These are phyloP conservation scores for Ogataea chonburiensis DNA, from an alignment of 805 yeast genomes.

Conservation along the genomic window DNA sequence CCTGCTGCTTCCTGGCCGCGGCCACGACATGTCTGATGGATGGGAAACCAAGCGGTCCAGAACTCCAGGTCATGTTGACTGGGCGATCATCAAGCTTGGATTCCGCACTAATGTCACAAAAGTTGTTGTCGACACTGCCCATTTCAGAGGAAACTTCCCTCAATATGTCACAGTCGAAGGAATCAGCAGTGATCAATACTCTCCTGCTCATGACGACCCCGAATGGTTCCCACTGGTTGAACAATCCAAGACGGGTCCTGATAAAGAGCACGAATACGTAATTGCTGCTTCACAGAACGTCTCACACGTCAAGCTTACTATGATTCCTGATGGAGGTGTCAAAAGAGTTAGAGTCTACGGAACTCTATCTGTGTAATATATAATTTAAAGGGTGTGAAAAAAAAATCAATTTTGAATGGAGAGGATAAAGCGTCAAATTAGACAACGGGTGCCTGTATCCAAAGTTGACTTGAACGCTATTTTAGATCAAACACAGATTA, in stretches of 20 bases:
- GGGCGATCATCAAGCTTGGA: constrained; percentile 86
- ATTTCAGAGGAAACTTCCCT: constrained; percentile 93
- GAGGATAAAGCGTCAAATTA: constrained; percentile 18
- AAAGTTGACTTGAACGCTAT: constrained; percentile 11
- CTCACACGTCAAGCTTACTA: constrained; percentile 74
- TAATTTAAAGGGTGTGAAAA: no score
- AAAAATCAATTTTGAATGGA: constrained; percentile 3
- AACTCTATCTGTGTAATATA: constrained; percentile 24
- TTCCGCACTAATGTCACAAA: constrained; percentile 54
- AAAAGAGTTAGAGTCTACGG: constrained; percentile 88
- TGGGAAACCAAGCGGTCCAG: constrained; percentile 97
- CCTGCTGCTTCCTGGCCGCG: constrained; percentile 88
- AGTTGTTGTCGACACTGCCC: constrained; percentile 85
- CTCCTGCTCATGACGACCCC: constrained; percentile 41
- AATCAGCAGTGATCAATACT: constrained; percentile 35
- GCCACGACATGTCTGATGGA: constrained; percentile 95
- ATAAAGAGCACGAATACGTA: constrained; percentile 66
- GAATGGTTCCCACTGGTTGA: constrained; percentile 67
- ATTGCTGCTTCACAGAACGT: constrained; percentile 34
- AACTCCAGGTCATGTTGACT: constrained; percentile 79
- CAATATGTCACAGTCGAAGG: constrained; percentile 75
- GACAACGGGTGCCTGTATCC: constrained; percentile 33
- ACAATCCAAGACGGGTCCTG: constrained; percentile 77
- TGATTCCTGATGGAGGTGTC: constrained; percentile 97
- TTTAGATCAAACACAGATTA: constrained; percentile 23